A percentile compares a stretch with the other conserved stretches of the same genome.
These are phyloP conservation scores for Colletotrichum sansevieriae DNA, from an alignment of 2,329 filamentous ascomycete species.

Conservation along the genomic window DNA sequence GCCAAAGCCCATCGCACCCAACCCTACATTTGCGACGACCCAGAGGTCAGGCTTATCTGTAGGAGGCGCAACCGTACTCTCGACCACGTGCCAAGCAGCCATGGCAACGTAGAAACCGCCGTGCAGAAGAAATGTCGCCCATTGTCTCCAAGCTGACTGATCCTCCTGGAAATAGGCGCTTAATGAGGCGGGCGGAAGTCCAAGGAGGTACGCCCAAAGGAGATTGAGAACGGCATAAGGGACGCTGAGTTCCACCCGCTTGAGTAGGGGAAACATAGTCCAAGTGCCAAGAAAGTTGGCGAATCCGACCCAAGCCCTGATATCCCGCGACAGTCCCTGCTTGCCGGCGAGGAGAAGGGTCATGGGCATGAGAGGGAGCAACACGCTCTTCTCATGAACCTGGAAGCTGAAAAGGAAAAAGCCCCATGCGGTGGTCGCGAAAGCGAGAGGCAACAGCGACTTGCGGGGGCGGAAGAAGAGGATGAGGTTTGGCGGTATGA, in stretches of 20 bases:
- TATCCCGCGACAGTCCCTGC: conserved; percentile 80
- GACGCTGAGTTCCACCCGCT: conserved; percentile 84
- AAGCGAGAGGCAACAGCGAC: conserved; percentile 80
- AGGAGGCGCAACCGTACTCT: conserved; percentile 77
- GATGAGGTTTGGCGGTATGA: conserved; percentile 82
- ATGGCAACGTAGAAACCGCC: conserved; percentile 81
- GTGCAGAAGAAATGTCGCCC: conserved; percentile 78
- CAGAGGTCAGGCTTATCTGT: conserved; percentile 89
- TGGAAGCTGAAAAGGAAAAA: conserved; percentile 99
- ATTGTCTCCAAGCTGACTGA: conserved; percentile 60
- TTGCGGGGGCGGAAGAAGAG: conserved; percentile 84
- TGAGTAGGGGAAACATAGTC: conserved; percentile 94
- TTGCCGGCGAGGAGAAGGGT: conserved; percentile 85
- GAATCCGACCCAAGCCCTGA: conserved; percentile 93
- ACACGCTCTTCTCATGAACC: conserved; percentile 97
- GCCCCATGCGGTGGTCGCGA: conserved; percentile 90
- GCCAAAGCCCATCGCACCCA: conserved; percentile 87
- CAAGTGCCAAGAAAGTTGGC: conserved; percentile 90
- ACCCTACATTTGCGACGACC: conserved; percentile 89
- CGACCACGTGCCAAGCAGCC: conserved; percentile 83
- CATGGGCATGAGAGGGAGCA: conserved; percentile 93
- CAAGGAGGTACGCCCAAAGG: conserved; percentile 92
- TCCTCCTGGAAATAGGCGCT: conserved; percentile 73
- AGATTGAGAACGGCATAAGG: conserved; percentile 89
- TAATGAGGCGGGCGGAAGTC: conserved; percentile 83